phyloP scores from a whole-genome alignment of 371 early-diverging fungal species.

The Sporodiniella umbellata region DNA sequence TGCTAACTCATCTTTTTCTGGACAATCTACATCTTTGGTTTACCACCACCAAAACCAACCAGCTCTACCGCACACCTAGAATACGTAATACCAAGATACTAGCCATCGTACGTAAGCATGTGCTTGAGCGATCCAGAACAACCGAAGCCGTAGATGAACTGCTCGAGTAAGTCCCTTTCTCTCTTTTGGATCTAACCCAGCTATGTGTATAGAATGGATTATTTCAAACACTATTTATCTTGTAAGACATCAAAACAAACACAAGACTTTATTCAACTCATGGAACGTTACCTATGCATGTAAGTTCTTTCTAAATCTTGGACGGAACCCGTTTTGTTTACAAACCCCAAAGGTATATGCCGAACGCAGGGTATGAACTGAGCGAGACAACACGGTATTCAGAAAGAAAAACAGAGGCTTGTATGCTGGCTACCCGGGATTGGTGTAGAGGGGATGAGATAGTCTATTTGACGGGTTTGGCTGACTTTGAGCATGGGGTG shows the following conservation, averaged over 20 bases:
- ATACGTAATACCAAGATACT: conserved; percentile 35
- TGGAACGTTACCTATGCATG: conserved; percentile 51
- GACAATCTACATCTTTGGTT: conserved; percentile 69
- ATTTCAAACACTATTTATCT: conserved; percentile 34
- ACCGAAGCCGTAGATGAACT: conserved; percentile 47
- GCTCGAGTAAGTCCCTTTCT: conserved; percentile 28
- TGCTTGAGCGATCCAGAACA: conserved; percentile 38
- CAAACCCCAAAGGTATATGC: conserved; percentile 74
- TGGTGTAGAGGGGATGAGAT: conserved; percentile 79
- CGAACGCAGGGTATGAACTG: conserved; percentile 81
- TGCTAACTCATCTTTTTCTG: conserved; percentile 65
- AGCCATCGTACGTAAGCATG: conserved; percentile 50
- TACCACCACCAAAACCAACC: conserved; percentile 48
- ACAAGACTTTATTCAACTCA: conserved; percentile 43
- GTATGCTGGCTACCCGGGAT: conserved; percentile 76
- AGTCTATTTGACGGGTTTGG: conserved; percentile 71
- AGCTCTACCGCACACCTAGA: conserved; percentile 36
- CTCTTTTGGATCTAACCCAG: background rate
- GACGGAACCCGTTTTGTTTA: conserved; percentile 9
- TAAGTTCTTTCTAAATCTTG: conserved; percentile 21
- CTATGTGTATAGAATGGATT: conserved; percentile 33
- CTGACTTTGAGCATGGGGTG: no score
- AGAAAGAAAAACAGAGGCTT: conserved; percentile 76
- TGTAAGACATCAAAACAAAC: conserved; percentile 25
- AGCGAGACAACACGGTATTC: conserved; percentile 75